Evolutionary conservation across 2,329 filamentous ascomycete genomes (phyloP).

Genomic region (Amphichorda felina): DNA sequence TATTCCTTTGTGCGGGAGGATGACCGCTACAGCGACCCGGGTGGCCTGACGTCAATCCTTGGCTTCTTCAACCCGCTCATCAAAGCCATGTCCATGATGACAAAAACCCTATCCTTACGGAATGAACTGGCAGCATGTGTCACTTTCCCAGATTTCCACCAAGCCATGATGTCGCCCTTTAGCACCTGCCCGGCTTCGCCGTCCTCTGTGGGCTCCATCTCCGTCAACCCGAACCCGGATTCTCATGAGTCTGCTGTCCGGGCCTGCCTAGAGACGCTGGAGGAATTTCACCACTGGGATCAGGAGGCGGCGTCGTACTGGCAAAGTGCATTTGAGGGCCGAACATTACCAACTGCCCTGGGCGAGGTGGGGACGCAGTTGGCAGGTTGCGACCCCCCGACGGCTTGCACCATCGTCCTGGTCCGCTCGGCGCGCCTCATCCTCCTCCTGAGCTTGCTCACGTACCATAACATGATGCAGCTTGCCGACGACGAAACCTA

Average conservation of each 20-base stretch:
- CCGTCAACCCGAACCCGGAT: background rate
- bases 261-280: slow-evolving; percentile 14
- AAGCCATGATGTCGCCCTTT: background rate
- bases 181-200: background rate
- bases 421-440: slow-evolving; percentile 17
- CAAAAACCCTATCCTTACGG: slow-evolving; percentile 10
- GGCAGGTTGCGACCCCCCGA: slow-evolving; percentile 15
- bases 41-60: slow-evolving; percentile 13
- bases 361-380: slow-evolving; percentile 10
- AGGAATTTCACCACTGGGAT: slow-evolving; percentile 17
- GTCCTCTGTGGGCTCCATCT: slow-evolving; percentile 6
- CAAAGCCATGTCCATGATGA: slow-evolving; percentile 17
- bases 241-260: slow-evolving; percentile 5
- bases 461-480: slow-evolving; percentile 10
- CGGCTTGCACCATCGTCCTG: slow-evolving; percentile 19
- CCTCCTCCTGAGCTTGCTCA: slow-evolving; percentile 14
- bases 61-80: slow-evolving; percentile 17
- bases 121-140: slow-evolving; percentile 3
- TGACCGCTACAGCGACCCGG: slow-evolving; percentile 16
- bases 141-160: background rate
- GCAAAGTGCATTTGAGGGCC: slow-evolving; percentile 15
- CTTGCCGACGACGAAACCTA: background rate
- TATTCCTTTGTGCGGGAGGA: slow-evolving; percentile 19
- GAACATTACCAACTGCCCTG: slow-evolving; percentile 12
- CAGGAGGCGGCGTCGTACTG: slow-evolving; percentile 16